These are phyloP conservation scores for Camellia japonica DNA, from an alignment of 148 eudicot species.

Conservation along the genomic window DNA sequence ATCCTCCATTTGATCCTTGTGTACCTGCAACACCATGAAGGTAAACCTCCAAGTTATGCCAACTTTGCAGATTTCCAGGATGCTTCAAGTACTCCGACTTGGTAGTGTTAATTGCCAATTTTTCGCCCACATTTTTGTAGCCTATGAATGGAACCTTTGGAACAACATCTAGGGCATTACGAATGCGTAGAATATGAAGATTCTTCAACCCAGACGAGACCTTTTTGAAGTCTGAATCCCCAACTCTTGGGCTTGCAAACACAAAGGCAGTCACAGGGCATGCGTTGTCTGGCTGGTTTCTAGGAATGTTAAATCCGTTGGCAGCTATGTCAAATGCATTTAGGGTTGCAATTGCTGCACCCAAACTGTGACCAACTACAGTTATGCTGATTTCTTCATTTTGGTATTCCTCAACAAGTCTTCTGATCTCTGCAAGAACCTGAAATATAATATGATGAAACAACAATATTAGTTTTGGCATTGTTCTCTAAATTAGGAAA, in stretches of 20 bases:
- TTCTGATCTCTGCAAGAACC: conserved; percentile 46
- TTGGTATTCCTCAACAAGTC: conserved; percentile 43
- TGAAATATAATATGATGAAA: not conserved
- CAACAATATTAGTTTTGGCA: not conserved
- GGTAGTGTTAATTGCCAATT: conserved; percentile 42
- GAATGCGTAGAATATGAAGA: conserved; percentile 34
- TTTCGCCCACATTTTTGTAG: conserved; percentile 47
- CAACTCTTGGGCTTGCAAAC: conserved; percentile 57
- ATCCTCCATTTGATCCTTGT: conserved; percentile 25
- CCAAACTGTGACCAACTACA: conserved; percentile 52
- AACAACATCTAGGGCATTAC: conserved; percentile 40
- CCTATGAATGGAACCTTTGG: conserved; percentile 45
- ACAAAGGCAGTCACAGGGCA: conserved; percentile 48
- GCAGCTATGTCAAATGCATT: conserved; percentile 52
- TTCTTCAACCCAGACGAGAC: conserved; percentile 18
- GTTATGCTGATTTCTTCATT: conserved; percentile 57
- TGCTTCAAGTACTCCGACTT: conserved; percentile 45
- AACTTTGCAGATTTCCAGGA: conserved; percentile 36
- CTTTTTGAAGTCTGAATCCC: conserved; percentile 39
- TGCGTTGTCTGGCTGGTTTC: not conserved
- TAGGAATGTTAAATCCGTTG: conserved; percentile 34
- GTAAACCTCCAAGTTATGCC: conserved; percentile 65
- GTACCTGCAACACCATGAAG: conserved; percentile 68
- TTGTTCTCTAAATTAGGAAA: no score
- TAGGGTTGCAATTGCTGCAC: conserved; percentile 48